Conservation (phyloP, 352 stramenopile genomes). For the Globisporangium polare region DNA sequence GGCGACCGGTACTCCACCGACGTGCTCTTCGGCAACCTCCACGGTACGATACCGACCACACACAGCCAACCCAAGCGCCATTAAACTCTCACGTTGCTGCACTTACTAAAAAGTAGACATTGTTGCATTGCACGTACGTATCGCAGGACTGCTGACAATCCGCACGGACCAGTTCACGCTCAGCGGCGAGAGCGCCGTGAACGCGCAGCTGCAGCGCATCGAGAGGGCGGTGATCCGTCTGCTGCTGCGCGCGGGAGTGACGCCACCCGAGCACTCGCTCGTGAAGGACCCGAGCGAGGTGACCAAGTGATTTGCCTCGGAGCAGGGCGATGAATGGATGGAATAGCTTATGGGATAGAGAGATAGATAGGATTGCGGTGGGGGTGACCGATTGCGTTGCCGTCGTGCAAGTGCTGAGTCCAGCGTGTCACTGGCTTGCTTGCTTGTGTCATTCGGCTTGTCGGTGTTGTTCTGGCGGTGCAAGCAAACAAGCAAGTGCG, state of each 20-base stretch:
- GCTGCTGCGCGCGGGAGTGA: constrained; percentile 39
- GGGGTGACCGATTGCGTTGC: background rate
- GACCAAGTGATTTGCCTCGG: constrained; percentile 3
- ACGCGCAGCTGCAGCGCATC: constrained; percentile 64
- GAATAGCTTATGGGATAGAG: background rate
- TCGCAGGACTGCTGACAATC: constrained; percentile 94
- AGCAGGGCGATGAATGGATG: background rate
- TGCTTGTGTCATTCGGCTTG: too few species aligned
- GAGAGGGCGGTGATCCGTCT: constrained; percentile 56
- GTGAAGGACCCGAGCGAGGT: constrained; percentile 3
- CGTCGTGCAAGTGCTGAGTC: background rate
- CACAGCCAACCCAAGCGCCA: background rate
- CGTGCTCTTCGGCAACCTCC: constrained; percentile 96
- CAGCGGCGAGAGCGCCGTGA: constrained; percentile 62
- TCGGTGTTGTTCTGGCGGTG: too few species aligned
- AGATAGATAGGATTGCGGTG: background rate
- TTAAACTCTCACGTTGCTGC: too few species aligned
- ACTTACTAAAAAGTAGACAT: too few species aligned
- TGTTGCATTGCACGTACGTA: background rate
- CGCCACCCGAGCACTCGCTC: constrained; percentile 38
- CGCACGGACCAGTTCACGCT: constrained; percentile 86
- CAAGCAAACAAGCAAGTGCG: too few species aligned
- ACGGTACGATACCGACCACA: constrained; percentile 62
- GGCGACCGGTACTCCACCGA: constrained; percentile 97
- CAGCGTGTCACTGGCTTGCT: too few species aligned